Evolutionary conservation across 2,329 filamentous ascomycete genomes (phyloP).

Genomic region (Aspergillus tanneri): DNA sequence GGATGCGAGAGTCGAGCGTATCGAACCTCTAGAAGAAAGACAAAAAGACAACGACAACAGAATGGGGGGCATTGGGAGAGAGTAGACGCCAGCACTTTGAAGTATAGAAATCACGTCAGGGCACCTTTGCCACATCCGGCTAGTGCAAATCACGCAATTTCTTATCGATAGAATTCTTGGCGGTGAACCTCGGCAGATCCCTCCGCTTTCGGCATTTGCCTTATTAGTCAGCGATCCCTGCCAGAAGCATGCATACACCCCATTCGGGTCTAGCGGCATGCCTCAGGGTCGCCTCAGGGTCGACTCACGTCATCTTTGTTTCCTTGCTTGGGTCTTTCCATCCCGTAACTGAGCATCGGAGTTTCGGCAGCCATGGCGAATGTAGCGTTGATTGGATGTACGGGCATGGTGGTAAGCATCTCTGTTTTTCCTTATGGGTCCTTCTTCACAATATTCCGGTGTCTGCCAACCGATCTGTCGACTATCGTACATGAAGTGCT

Average conservation of each 20-base stretch:
- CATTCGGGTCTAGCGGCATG: constrained; percentile 3
- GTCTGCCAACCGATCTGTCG: background rate
- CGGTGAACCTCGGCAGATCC: constrained; percentile 20
- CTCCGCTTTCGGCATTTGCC: constrained; percentile 21
- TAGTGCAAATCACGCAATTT: constrained; percentile 40
- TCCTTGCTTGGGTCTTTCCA: background rate
- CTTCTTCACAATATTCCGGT: too few species aligned
- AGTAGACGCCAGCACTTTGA: constrained; percentile 16
- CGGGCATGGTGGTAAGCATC: constrained; percentile 51
- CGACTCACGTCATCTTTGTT: constrained; percentile 2
- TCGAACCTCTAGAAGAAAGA: constrained; percentile 27
- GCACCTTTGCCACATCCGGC: constrained; percentile 27
- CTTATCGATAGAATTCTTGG: constrained; percentile 25
- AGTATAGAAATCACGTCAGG: constrained; percentile 32
- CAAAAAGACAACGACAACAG: constrained; percentile 23
- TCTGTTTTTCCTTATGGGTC: background rate
- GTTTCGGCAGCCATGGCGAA: constrained; percentile 40
- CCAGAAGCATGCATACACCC: constrained; percentile 5
- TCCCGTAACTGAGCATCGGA: background rate
- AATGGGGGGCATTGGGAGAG: constrained; percentile 17
- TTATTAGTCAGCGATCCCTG: constrained; percentile 18
- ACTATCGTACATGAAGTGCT: background rate
- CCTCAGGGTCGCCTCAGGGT: too few species aligned
- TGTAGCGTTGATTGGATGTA: constrained; percentile 47
- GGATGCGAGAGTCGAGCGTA: constrained; percentile 22